These are phyloP conservation scores for Hydrangea macrophylla DNA, from an alignment of 148 eudicot genomes.

Conservation along the genomic window DNA sequence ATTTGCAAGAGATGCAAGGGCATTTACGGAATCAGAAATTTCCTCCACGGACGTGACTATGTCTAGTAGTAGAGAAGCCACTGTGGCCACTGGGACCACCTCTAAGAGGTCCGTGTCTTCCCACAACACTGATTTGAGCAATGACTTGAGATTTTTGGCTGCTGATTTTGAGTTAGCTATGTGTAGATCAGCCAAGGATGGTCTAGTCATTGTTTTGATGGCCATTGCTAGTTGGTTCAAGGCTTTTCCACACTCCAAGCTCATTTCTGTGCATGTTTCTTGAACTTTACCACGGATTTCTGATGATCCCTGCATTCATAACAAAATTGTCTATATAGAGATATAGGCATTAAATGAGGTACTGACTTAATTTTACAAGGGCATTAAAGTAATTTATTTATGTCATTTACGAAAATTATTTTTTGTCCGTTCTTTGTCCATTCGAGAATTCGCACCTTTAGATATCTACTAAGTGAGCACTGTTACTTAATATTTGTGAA, in stretches of 20 bases:
- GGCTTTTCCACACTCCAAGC: conserved; percentile 43
- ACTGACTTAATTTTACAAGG: no score
- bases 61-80: conserved; percentile 26
- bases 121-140: conserved; percentile 29
- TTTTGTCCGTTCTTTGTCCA: no score
- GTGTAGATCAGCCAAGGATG: conserved; percentile 29
- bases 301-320: conserved; percentile 42
- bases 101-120: conserved; percentile 10
- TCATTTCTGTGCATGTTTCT: conserved; percentile 50
- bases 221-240: conserved; percentile 41
- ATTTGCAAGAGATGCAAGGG: conserved; percentile 24
- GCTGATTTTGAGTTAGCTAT: conserved; percentile 39
- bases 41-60: conserved; percentile 21
- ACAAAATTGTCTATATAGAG: no score
- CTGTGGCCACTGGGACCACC: conserved; percentile 20
- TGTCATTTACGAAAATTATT: no score
- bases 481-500: no score
- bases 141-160: conserved; percentile 23
- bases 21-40: conserved; percentile 28
- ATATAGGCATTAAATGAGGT: no score
- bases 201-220: conserved; percentile 37
- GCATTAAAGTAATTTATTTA: no score
- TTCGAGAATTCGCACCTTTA: no score
- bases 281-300: conserved; percentile 38
- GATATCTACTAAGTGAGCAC: no score